Evolutionary conservation across 2,329 filamentous ascomycete genomes (phyloP).

Genomic region (Amauroascus verrucosus): DNA sequence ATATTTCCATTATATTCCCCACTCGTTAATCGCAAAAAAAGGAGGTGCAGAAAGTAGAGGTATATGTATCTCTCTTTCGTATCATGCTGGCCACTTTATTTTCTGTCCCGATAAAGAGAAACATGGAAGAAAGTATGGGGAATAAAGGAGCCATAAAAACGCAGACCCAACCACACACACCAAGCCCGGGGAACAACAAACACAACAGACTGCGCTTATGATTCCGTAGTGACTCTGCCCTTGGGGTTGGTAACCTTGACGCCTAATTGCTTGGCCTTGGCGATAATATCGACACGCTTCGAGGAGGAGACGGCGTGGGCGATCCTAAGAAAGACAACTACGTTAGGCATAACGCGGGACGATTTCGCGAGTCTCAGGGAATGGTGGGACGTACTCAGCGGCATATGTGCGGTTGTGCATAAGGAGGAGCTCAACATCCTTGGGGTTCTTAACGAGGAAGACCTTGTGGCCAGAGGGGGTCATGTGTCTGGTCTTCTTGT

Average conservation of each 20-base stretch:
- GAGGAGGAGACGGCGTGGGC: constrained; percentile 94
- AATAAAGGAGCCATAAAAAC: constrained; percentile 15
- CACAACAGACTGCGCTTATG: constrained; percentile 13
- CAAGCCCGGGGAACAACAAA: constrained; percentile 12
- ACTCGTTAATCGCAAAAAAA: constrained; percentile 8
- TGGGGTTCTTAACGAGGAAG: constrained; percentile 95
- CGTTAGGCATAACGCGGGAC: constrained; percentile 28
- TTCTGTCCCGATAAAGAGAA: constrained; percentile 7
- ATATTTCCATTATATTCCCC: constrained; percentile 12
- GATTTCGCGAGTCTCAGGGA: constrained; percentile 2
- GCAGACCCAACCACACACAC: constrained; percentile 11
- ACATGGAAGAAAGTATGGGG: constrained; percentile 3
- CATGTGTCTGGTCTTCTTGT: constrained; percentile 99
- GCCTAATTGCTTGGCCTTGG: constrained; percentile 92
- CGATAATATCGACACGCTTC: constrained; percentile 97
- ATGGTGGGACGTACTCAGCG: constrained; percentile 69
- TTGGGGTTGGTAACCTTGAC: constrained; percentile 99
- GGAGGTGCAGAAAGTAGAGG: neutral
- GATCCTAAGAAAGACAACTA: constrained; percentile 53
- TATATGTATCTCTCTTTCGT: constrained; percentile 5
- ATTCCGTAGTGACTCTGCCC: constrained; percentile 96
- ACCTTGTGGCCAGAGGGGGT: constrained; percentile 99
- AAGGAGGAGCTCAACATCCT: constrained; percentile 91
- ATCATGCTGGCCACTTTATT: constrained; percentile 8
- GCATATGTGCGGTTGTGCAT: constrained; percentile 99